Evolutionary conservation across 768 basidiomycete genomes (phyloP), one percentile per base, ranked within the genome.

Genomic region (Roridomyces roridus): DNA sequence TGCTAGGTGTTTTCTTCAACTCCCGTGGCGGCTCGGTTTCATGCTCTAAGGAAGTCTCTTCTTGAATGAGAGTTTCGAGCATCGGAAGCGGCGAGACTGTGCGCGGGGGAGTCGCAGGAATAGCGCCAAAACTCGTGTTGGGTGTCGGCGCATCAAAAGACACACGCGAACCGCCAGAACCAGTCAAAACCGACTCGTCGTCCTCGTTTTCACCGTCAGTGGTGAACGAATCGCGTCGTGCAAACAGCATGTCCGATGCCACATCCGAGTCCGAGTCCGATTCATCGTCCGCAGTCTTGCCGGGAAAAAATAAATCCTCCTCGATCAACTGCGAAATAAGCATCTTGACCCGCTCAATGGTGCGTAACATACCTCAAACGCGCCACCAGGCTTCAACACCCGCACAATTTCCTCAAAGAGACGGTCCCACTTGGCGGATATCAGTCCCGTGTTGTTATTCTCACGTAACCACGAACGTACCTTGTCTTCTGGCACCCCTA

Each of bases 401-500:
- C 90, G 81, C 14, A 75, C 71, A 18, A 90, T 80, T 67, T 91
- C 89, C 68, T 89, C 88, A 25, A 91, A 77, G 25, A 92, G 69
- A 0, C 65, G 50, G 62, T 88, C 87, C 89, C 89, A 92, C 86
- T 62, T 87, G 49, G 41, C 26, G 28, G 47, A 35, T 35, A 42
- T 48, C 20, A 15, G 35, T 36, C 46, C 3, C 3, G 7, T 57
- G 46, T 31, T 31, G 42, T 37, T 9, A 5, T 20, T 50, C 18
- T 6, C 10, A 25, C 10, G 46, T 29, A 5, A 14, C 15, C 15
- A 39, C 42, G 31, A 29, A 66, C 74, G 25, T 43, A 88, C 88
- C 75, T 86, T 87, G 68, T 91, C 80, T 65, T 91, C 89, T 14
- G 90, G 90, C 37, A 92, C 86, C 35, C 89, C 89, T 21, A 87